Percentiles rank a stretch among this genome's conserved stretches.
phyloP scores from a whole-genome alignment of 2,329 filamentous ascomycete species.

The Neonectria coccinea region DNA sequence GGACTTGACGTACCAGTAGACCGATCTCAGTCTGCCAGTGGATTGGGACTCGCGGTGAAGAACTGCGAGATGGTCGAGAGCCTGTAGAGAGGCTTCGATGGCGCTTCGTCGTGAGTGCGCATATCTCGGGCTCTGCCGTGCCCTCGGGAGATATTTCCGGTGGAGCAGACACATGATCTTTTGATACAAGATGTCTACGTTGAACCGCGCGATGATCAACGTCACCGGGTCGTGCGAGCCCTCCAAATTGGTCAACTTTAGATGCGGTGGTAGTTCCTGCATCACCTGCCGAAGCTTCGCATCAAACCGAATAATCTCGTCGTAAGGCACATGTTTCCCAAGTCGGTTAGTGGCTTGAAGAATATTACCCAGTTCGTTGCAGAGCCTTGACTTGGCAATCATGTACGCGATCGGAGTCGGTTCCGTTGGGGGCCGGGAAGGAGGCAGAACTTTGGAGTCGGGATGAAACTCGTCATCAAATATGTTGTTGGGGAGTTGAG shows the following conservation, averaged over 20 bases:
- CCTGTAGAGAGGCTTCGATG: slow-evolving; percentile 86
- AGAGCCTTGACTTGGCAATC: slow-evolving; percentile 78
- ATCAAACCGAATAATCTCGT: slow-evolving; percentile 73
- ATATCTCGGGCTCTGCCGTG: slow-evolving; percentile 83
- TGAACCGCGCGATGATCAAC: slow-evolving; percentile 86
- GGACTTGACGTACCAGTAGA: slow-evolving; percentile 83
- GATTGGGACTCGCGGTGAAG: slow-evolving; percentile 80
- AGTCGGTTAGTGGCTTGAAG: slow-evolving; percentile 72
- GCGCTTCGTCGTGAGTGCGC: slow-evolving; percentile 85
- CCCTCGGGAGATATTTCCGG: slow-evolving; percentile 84
- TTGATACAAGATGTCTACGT: slow-evolving; percentile 85
- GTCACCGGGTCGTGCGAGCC: slow-evolving; percentile 84
- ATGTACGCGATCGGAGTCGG: slow-evolving; percentile 83
- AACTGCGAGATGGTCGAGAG: slow-evolving; percentile 81
- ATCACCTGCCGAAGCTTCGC: slow-evolving; percentile 70
- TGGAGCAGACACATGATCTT: slow-evolving; percentile 92
- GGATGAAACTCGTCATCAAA: slow-evolving; percentile 85
- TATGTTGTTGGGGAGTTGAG: slow-evolving; percentile 79
- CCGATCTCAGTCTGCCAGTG: slow-evolving; percentile 76
- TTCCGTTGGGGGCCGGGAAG: slow-evolving; percentile 74
- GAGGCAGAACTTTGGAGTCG: slow-evolving; percentile 74
- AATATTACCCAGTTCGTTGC: slow-evolving; percentile 77
- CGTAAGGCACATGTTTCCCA: slow-evolving; percentile 68
- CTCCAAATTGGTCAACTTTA: slow-evolving; percentile 80
- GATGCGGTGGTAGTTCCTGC: slow-evolving; percentile 80